These are phyloP conservation scores for Smittium culicis DNA, from an alignment of 371 early-diverging fungal genomes.

Conservation along the genomic window DNA sequence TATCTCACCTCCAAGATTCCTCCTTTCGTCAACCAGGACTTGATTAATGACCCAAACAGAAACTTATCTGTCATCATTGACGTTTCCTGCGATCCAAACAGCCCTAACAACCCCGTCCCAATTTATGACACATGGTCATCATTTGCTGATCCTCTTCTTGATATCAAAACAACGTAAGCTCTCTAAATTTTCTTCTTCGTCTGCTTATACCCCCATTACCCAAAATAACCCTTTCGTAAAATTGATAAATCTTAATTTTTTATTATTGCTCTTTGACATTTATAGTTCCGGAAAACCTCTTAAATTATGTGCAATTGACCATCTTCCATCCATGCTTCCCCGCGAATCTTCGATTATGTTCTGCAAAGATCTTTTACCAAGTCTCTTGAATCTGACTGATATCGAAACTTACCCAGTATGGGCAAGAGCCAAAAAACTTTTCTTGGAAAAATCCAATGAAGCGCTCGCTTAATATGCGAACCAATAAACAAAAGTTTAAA, in stretches of 20 bases:
- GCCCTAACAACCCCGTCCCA: conserved; percentile 93
- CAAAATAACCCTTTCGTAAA: too few relatives aligned
- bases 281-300: conserved; percentile 35
- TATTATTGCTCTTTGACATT: background rate
- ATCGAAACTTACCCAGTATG: conserved; percentile 61
- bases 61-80: conserved; percentile 74
- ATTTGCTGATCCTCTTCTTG: conserved; percentile 77
- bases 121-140: conserved; percentile 81
- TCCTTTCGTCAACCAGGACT: conserved; percentile 76
- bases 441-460: conserved; percentile 40
- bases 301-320: conserved; percentile 90
- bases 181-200: too few relatives aligned
- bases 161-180: conserved; percentile 36
- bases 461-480: background rate
- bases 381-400: conserved; percentile 49
- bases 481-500: too few relatives aligned
- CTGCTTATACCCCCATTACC: too few relatives aligned
- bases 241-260: too few relatives aligned
- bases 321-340: conserved; percentile 86
- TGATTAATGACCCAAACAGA: conserved; percentile 48
- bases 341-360: conserved; percentile 83
- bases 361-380: conserved; percentile 69
- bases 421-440: conserved; percentile 72
- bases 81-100: conserved; percentile 92
- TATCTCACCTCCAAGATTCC: conserved; percentile 83